These are phyloP conservation scores for Saccharomycopsis sp. DNA, from an alignment of 805 yeast genomes.

Conservation along the genomic window DNA sequence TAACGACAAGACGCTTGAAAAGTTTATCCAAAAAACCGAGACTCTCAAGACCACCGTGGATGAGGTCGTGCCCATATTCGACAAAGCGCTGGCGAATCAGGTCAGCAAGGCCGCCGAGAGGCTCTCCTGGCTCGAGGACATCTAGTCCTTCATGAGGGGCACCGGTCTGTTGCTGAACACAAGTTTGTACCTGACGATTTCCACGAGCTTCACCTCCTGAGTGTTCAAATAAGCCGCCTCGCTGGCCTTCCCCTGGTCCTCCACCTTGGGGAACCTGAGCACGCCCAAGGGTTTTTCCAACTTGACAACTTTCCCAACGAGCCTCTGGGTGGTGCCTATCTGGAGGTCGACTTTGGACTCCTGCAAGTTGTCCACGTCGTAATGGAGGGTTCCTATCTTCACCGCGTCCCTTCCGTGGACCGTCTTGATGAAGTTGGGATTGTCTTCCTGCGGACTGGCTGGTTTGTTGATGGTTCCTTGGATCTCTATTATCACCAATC, in stretches of 20 bases:
- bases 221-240: constrained; percentile 19
- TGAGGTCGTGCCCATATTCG: neutral
- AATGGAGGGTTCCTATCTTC: constrained; percentile 10
- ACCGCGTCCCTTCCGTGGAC: constrained; percentile 8
- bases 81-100: neutral
- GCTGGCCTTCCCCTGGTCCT: constrained; percentile 7
- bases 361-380: neutral
- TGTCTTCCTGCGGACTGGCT: neutral
- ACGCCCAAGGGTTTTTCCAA: constrained; percentile 61
- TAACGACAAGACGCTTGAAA: constrained; percentile 6
- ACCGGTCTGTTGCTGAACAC: constrained; percentile 62
- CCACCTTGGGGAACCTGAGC: constrained; percentile 34
- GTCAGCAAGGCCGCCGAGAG: neutral
- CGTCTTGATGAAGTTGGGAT: neutral
- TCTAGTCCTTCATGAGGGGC: too few relatives aligned
- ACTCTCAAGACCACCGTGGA: constrained; percentile 2
- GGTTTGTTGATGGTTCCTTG: constrained; percentile 20
- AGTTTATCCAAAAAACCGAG: constrained; percentile 2
- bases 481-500: constrained; percentile 18
- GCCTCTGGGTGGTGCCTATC: constrained; percentile 61
- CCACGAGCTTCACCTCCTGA: constrained; percentile 42
- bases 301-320: constrained; percentile 51
- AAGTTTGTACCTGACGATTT: constrained; percentile 48
- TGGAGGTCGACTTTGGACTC: constrained; percentile 28
- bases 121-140: too few relatives aligned